Evolutionary conservation across 768 basidiomycete genomes (phyloP).

Genomic region (Xerocomellus intermedius): DNA sequence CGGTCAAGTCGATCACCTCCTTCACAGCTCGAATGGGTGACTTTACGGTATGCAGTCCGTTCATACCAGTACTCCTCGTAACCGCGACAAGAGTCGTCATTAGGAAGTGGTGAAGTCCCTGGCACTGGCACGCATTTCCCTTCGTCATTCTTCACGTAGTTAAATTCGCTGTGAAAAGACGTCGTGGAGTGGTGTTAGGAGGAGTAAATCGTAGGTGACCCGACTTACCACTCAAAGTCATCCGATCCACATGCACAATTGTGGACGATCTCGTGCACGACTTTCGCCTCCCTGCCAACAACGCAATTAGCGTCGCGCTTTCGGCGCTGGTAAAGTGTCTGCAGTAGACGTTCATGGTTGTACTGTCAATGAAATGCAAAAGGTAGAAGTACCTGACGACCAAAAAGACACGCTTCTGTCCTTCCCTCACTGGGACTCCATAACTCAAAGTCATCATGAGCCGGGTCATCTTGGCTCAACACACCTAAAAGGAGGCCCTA

Average conservation of each 20-base stretch:
- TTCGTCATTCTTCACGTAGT: conserved; percentile 65
- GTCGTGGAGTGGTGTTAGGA: background rate
- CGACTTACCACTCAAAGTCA: conserved; percentile 92
- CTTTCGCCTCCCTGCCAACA: conserved; percentile 68
- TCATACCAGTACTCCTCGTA: conserved; percentile 89
- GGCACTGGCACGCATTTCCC: conserved; percentile 78
- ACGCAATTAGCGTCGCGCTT: conserved; percentile 77
- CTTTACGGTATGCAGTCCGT: conserved; percentile 86
- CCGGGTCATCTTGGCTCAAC: conserved; percentile 66
- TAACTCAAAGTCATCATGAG: conserved; percentile 90
- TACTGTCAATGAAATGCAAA: background rate
- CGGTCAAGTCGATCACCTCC: conserved; percentile 78
- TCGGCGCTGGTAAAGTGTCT: conserved; percentile 93
- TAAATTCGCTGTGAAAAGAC: conserved; percentile 74
- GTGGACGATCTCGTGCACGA: conserved; percentile 49
- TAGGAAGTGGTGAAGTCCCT: conserved; percentile 60
- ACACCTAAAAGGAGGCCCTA: conserved; percentile 47
- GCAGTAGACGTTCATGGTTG: background rate
- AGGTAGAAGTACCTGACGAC: conserved; percentile 62
- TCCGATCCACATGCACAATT: conserved; percentile 70
- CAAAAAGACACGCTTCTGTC: conserved; percentile 88
- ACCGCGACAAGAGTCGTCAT: conserved; percentile 60
- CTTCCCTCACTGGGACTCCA: conserved; percentile 95
- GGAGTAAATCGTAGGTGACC: background rate
- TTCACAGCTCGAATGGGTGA: conserved; percentile 84